Evolutionary conservation across 495 filamentous ascomycete species (phyloP).

Genomic region (Tetracladium setigerum): DNA sequence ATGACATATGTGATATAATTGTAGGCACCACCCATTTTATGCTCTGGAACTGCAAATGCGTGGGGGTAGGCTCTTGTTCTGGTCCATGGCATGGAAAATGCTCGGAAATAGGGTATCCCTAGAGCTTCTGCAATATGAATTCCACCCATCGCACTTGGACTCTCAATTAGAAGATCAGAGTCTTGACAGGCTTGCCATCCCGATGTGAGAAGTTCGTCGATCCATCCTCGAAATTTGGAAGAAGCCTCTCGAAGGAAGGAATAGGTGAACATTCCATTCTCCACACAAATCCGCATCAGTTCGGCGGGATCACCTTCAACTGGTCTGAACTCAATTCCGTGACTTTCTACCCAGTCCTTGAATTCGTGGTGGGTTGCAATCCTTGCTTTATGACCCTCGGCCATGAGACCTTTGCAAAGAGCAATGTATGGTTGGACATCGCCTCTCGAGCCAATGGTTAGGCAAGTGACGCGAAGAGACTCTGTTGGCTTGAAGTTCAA

Average conservation of each 20-base stretch:
- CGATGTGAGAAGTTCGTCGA: conserved; percentile 80
- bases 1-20: conserved; percentile 95
- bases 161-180: conserved; percentile 87
- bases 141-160: conserved; percentile 94
- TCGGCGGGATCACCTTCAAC: conserved; percentile 91
- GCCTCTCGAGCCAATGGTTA: conserved; percentile 92
- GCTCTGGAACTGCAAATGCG: conserved; percentile 90
- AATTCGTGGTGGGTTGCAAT: conserved; percentile 95
- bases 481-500: conserved; percentile 89
- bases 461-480: conserved; percentile 78
- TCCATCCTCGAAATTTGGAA: conserved; percentile 85
- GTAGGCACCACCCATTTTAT: conserved; percentile 90
- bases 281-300: conserved; percentile 90
- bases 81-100: conserved; percentile 99
- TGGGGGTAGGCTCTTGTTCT: conserved; percentile 93
- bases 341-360: conserved; percentile 74
- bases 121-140: conserved; percentile 98
- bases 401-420: conserved; percentile 81
- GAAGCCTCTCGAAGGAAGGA: conserved; percentile 85
- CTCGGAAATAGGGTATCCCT: conserved; percentile 90
- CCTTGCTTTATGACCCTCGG: conserved; percentile 76
- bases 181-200: conserved; percentile 81
- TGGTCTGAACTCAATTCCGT: conserved; percentile 86
- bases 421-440: conserved; percentile 98
- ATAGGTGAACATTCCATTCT: conserved; percentile 95